Conservation (phyloP, 257 asterid species). For the Cinchona pubescens region DNA sequence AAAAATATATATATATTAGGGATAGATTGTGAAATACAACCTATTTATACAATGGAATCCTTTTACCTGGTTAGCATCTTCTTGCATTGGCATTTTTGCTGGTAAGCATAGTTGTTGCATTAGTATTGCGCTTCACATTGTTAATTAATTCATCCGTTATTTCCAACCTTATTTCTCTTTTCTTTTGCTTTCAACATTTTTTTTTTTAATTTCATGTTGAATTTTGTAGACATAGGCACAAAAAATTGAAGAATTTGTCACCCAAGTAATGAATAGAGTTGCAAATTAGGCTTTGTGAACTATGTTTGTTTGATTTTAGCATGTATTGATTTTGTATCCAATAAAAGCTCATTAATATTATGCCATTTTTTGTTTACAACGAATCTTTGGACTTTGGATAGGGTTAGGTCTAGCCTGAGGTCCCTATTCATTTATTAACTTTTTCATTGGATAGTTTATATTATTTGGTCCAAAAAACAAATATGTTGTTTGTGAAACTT, state of each 20-base stretch:
- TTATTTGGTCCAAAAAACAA: background rate
- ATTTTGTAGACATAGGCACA: no score
- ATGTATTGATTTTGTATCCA: no score
- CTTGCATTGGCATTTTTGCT: background rate
- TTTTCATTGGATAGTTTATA: background rate
- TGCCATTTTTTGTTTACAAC: background rate
- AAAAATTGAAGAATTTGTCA: background rate
- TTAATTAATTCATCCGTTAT: background rate
- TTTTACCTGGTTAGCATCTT: slow-evolving; percentile 2
- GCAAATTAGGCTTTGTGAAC: background rate
- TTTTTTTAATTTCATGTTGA: no score
- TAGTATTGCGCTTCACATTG: background rate
- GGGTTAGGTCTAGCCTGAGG: background rate
- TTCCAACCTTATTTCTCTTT: background rate
- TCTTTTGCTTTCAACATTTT: no score
- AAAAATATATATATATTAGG: no score
- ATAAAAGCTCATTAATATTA: no score
- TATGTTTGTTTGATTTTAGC: background rate
- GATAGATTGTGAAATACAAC: background rate
- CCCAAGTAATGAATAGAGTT: background rate
- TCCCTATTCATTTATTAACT: no score
- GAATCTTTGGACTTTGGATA: no score
- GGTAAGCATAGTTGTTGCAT: background rate
- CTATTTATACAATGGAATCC: background rate
- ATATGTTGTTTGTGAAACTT: background rate